Base-by-base conservation (phyloP, 202 grass and related monocot species). In the Panicum hallii region DNA sequence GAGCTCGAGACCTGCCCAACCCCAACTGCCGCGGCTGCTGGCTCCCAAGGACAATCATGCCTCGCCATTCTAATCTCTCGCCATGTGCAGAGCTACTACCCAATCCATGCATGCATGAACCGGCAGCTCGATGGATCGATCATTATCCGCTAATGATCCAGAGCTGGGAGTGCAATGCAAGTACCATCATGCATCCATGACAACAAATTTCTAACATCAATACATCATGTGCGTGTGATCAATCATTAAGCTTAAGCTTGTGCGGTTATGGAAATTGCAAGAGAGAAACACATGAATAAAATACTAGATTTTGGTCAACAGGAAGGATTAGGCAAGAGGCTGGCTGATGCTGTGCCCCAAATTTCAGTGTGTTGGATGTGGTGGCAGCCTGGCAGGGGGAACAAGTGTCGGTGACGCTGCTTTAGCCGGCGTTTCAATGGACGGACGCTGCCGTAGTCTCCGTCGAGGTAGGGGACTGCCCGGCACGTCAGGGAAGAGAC, bases 401-500 rank as follows among this genome's bases (percentile, higher is more conserved):
- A 70, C 4, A 38, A 85, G 43, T 79, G 84, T 90, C 80, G 80
- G 54, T 9, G 79, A 15, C 67, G 54, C 78, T 84, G 80, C 46
- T 75, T 63, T 46, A 17, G 61, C 61, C 54, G 74, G 74, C 43
- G 71, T 45, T 70, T 66, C 5, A 83, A 80, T 79, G 69, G 79
- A 38, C 3, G 75, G 63, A 23, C 0, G 16, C 54, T 5, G 79
- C 47, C 43, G 68, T 48, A 28, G 65, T 54, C 36, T 38, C 36
- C 4, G 54, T 55, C 46, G 20, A 62, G 9, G 45, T 38, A 48
- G 9, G 45, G 15, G 57, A 87, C 75, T 87, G 84, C 69, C 75
- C 68, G 1, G 62, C 88, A 90, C 84, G 80, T 87, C 48, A 83
- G 84, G 84, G 74, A 52, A 85, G 53, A 7, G 38, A 57, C 42